Percentiles rank a stretch among this genome's conserved stretches.
Evolutionary conservation across 495 filamentous ascomycete species (phyloP).

Genomic region (Penicillium mononematosum): DNA sequence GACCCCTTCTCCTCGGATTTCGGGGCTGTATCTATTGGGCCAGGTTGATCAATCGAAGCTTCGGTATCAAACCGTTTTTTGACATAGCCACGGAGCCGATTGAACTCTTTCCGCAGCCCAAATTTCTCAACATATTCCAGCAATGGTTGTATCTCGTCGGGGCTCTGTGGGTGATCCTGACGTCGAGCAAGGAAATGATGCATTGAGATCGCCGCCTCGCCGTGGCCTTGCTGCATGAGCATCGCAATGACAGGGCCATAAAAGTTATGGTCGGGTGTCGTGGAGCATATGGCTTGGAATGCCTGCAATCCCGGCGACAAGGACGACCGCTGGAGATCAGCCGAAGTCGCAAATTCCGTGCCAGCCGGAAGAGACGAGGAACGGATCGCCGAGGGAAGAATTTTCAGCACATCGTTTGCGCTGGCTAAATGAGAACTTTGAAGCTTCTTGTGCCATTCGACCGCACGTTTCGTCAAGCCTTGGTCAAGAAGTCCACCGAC

Average conservation of each 20-base stretch:
- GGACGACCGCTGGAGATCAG: constrained; percentile 6
- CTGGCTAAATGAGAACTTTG: constrained; percentile 30
- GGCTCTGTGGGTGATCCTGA: constrained; percentile 50
- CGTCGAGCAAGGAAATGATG: constrained; percentile 50
- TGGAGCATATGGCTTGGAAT: constrained; percentile 53
- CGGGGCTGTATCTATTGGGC: neutral
- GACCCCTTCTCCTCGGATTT: constrained; percentile 9
- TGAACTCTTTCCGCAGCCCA: constrained; percentile 22
- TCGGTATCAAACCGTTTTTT: constrained; percentile 19
- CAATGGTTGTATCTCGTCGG: constrained; percentile 41
- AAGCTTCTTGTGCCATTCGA: constrained; percentile 50
- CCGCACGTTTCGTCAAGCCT: constrained; percentile 34
- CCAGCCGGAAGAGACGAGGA: constrained; percentile 15
- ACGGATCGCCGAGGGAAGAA: constrained; percentile 33
- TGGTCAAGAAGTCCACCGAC: constrained; percentile 47
- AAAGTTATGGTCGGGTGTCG: constrained; percentile 43
- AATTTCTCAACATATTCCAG: constrained; percentile 40
- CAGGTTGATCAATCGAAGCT: constrained; percentile 1
- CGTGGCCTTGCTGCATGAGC: constrained; percentile 50
- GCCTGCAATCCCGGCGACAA: constrained; percentile 27
- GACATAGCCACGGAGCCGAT: constrained; percentile 29
- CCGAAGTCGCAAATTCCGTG: neutral
- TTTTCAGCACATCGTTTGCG: constrained; percentile 36
- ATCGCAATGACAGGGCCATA: constrained; percentile 61
- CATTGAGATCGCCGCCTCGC: constrained; percentile 56